Percentiles rank a stretch among this genome's conserved stretches.
phyloP scores from a whole-genome alignment of 805 yeast species.

The Zygotorulaspora sp. region DNA sequence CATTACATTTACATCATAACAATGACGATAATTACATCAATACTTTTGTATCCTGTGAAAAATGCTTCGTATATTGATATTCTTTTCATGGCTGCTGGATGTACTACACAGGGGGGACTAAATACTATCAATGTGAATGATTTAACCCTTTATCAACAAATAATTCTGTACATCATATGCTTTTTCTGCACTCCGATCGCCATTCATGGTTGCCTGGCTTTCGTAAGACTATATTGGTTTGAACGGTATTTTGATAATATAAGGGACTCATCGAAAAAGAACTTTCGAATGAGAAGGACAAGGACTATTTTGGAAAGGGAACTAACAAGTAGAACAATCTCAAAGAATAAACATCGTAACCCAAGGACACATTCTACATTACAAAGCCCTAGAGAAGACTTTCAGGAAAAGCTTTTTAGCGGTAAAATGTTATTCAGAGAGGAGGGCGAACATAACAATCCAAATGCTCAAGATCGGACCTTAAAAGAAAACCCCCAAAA shows the following conservation, averaged over 20 bases:
- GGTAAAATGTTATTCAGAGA: slow-evolving; percentile 35
- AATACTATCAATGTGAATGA: slow-evolving; percentile 70
- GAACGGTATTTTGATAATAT: slow-evolving; percentile 83
- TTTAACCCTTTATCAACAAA: slow-evolving; percentile 72
- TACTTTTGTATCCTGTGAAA: slow-evolving; percentile 70
- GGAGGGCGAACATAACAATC: slow-evolving; percentile 18
- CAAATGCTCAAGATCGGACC: slow-evolving; percentile 23
- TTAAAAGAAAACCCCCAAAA: slow-evolving; percentile 1
- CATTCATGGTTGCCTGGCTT: slow-evolving; percentile 73
- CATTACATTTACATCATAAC: slow-evolving; percentile 68
- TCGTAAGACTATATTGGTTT: slow-evolving; percentile 82
- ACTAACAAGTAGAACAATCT: slow-evolving; percentile 26
- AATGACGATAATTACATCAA: slow-evolving; percentile 61
- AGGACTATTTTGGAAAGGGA: slow-evolving; percentile 35
- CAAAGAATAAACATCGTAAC: slow-evolving; percentile 12
- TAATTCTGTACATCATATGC: slow-evolving; percentile 58
- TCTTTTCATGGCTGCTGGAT: slow-evolving; percentile 69
- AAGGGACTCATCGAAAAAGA: slow-evolving; percentile 67
- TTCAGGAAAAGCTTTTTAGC: slow-evolving; percentile 35
- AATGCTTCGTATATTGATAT: slow-evolving; percentile 71
- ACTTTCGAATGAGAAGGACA: slow-evolving; percentile 77
- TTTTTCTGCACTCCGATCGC: slow-evolving; percentile 80
- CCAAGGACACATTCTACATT: slow-evolving; percentile 1
- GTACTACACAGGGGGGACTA: slow-evolving; percentile 88
- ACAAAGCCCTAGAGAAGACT: slow-evolving; percentile 19